These are phyloP conservation scores for Fusarium incarnatum DNA, from an alignment of 2,329 filamentous ascomycete species.

Conservation along the genomic window DNA sequence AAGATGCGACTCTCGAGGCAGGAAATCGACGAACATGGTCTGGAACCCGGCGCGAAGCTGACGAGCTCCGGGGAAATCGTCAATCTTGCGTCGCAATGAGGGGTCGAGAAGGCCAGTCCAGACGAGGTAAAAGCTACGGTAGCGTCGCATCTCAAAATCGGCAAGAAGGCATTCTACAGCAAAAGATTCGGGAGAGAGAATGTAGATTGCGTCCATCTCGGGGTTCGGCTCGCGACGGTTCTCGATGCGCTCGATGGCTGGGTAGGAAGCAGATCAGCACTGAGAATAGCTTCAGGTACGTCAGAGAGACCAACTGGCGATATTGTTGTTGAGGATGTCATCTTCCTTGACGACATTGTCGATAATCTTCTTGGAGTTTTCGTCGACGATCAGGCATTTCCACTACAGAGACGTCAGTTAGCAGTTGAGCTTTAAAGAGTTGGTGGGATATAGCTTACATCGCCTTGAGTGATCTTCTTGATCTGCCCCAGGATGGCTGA, in stretches of 20 bases:
- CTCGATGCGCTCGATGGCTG: constrained; percentile 96
- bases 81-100: constrained; percentile 77
- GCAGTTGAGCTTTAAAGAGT: not conserved
- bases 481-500: constrained; percentile 63
- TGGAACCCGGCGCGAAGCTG: constrained; percentile 84
- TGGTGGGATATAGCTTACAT: constrained; percentile 66
- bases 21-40: constrained; percentile 88
- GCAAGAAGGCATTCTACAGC: constrained; percentile 94
- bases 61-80: constrained; percentile 74
- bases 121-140: constrained; percentile 81
- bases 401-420: constrained; percentile 68
- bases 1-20: constrained; percentile 89
- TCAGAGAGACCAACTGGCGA: constrained; percentile 77
- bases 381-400: constrained; percentile 95
- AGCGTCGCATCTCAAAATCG: constrained; percentile 87
- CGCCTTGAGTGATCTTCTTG: constrained; percentile 80
- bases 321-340: constrained; percentile 95
- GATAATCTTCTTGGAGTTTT: constrained; percentile 83
- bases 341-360: constrained; percentile 94
- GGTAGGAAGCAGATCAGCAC: constrained; percentile 32
- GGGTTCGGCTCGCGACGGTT: constrained; percentile 83
- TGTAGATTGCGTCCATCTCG: constrained; percentile 94
- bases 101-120: constrained; percentile 85
- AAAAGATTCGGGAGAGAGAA: constrained; percentile 86
- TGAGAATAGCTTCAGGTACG: constrained; percentile 13